These are phyloP conservation scores for Nicotiana noctiflora DNA, from an alignment of 257 asterid species.

Conservation along the genomic window DNA sequence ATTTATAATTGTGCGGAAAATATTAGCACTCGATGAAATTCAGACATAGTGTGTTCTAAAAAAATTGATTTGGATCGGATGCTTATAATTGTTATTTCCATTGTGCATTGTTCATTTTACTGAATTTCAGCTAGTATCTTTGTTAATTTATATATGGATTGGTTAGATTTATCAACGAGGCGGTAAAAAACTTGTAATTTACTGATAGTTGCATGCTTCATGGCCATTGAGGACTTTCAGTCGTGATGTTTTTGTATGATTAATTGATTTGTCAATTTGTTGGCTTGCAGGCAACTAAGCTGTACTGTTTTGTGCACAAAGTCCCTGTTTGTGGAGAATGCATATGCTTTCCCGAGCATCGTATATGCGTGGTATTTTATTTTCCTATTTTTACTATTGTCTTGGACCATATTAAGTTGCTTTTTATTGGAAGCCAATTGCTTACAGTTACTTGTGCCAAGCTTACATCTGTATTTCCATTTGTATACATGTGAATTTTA, in stretches of 20 bases:
- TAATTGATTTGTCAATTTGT: not conserved
- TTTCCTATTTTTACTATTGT: not conserved
- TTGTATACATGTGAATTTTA: not conserved
- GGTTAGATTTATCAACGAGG: not conserved
- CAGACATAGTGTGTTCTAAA: not conserved
- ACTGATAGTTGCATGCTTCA: not conserved
- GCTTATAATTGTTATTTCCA: not conserved
- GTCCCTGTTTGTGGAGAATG: slow-evolving; percentile 97
- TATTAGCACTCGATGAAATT: not conserved
- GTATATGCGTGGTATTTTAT: slow-evolving; percentile 80
- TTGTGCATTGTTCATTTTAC: not conserved
- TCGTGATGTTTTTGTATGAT: not conserved
- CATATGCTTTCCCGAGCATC: slow-evolving; percentile 90
- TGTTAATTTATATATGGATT: not conserved
- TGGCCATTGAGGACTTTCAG: not conserved
- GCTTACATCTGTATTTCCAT: not conserved
- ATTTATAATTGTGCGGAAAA: not conserved
- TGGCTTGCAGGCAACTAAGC: slow-evolving; percentile 76
- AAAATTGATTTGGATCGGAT: slow-evolving; percentile 8
- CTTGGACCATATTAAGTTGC: not conserved
- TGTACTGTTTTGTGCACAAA: slow-evolving; percentile 98
- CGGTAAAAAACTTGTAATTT: not conserved
- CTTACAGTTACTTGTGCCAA: not conserved
- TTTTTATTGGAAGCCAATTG: not conserved
- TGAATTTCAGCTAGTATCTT: not conserved